Evolutionary conservation across 805 yeast genomes (phyloP).

Genomic region (Metschnikowia borealis): DNA sequence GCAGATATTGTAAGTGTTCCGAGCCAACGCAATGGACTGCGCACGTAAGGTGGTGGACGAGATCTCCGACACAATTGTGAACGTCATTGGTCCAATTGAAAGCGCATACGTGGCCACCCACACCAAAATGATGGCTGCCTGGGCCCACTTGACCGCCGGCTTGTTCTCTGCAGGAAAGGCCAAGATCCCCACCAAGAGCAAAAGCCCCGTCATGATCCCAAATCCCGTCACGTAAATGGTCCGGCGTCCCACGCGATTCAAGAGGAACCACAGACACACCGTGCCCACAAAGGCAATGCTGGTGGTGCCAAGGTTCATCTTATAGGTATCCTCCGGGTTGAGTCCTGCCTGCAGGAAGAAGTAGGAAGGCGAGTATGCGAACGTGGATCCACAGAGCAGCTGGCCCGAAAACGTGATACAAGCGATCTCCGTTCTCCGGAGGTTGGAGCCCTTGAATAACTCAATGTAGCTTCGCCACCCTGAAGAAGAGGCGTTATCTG

Average conservation of each 20-base stretch:
- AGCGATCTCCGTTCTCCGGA: conserved; percentile 9
- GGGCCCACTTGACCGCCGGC: conserved; percentile 21
- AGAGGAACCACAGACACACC: conserved; percentile 8
- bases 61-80: conserved; percentile 9
- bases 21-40: conserved; percentile 10
- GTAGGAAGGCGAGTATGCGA: conserved; percentile 11
- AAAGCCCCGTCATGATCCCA: conserved; percentile 2
- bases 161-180: conserved; percentile 17
- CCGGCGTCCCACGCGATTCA: conserved; percentile 7
- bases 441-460: conserved; percentile 6
- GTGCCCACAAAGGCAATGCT: conserved; percentile 10
- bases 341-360: conserved; percentile 13
- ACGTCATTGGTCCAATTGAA: conserved; percentile 11
- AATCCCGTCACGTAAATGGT: conserved; percentile 8
- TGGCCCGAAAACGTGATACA: conserved; percentile 11
- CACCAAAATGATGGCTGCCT: conserved; percentile 18
- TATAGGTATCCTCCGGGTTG: conserved; percentile 6
- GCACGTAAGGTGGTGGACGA: conserved; percentile 12
- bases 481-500: conserved; percentile 11
- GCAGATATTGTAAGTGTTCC: conserved; percentile 9
- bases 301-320: conserved; percentile 10
- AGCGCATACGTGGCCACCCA: conserved; percentile 11
- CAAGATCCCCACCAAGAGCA: conserved; percentile 8
- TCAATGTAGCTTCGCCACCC: conserved; percentile 25
- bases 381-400: conserved; percentile 9